Base-by-base conservation (phyloP, 345 rosid genomes). In the Clarkia xantiana region DNA sequence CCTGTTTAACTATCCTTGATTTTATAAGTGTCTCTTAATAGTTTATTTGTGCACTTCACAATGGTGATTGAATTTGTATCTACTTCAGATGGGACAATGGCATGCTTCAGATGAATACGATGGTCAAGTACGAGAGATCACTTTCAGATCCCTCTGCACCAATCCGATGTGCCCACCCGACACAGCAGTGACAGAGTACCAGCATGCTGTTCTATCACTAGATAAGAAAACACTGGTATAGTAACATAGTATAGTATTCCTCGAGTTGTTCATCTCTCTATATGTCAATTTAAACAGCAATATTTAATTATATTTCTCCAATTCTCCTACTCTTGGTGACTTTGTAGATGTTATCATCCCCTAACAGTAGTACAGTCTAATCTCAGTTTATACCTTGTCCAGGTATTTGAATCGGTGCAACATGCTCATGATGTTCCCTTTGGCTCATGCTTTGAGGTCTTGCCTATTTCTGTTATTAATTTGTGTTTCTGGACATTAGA, bases 161-260 rank as follows among this genome's bases (percentile, higher is more conserved):
- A 91, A 81, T 73, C 98, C 98, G 34, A 84, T 91, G 96, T 86
- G 98, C 68, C 96, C 98, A 16, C 96, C 93, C 22, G 96, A 91
- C 76, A 86, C 93, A 49, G 93, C 86, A 58, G 82, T 91, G 84
- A 79, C 98, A 3, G 96, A 91, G 74, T 86, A 79, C 69, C 98
- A 91, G 73, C 96, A 84, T 59, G 67, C 49, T 59, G 93, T 78
- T 69, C 55, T 82, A 54, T 78, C 96, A 54, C 60, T 80, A 49
- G 95, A 91, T 58, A 86, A 80, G 76, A 80, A 73, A 73, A 61
- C 58, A 14, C 80, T 86, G 69, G 98, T 91, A 53, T 13, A n/a
- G n/a, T n/a, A n/a, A n/a, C n/a, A n/a, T n/a, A n/a, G n/a, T n/a
- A n/a, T n/a, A 29, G 36, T 29, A 46, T 39, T 22, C 46, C 51